phyloP scores from a whole-genome alignment of 1,284 basidiomycete genomes.

The Inonotus obliquus region DNA sequence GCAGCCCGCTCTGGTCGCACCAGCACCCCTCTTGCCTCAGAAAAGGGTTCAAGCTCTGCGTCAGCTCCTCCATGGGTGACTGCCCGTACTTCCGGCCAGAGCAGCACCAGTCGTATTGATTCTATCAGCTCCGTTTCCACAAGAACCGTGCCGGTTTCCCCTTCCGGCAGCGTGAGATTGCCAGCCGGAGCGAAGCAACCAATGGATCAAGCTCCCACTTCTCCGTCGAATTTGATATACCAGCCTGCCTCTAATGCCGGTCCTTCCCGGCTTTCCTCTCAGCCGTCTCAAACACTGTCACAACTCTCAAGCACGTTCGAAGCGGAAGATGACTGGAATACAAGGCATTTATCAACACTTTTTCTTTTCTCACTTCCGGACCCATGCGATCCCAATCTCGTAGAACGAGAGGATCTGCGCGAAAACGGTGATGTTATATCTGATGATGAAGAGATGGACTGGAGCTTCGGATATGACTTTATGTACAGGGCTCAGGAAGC shows the following conservation, averaged over 20 bases:
- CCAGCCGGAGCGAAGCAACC: too few relatives aligned
- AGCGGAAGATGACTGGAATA: neutral
- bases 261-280: too few relatives aligned
- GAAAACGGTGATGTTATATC: neutral
- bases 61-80: neutral
- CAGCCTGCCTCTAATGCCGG: too few relatives aligned
- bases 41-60: neutral
- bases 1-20: neutral
- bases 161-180: too few relatives aligned
- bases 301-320: too few relatives aligned
- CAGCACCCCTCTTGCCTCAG: neutral
- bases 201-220: too few relatives aligned
- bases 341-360: neutral
- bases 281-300: too few relatives aligned
- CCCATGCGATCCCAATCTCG: conserved; percentile 10
- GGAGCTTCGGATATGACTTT: neutral
- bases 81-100: too few relatives aligned
- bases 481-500: neutral
- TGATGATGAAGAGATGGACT: conserved; percentile 4
- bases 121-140: too few relatives aligned
- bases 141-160: too few relatives aligned
- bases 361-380: conserved; percentile 6
- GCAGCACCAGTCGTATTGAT: too few relatives aligned
- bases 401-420: conserved; percentile 9
- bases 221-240: too few relatives aligned